Conservation (phyloP, 805 yeast genomes). For the Candida koratica region DNA sequence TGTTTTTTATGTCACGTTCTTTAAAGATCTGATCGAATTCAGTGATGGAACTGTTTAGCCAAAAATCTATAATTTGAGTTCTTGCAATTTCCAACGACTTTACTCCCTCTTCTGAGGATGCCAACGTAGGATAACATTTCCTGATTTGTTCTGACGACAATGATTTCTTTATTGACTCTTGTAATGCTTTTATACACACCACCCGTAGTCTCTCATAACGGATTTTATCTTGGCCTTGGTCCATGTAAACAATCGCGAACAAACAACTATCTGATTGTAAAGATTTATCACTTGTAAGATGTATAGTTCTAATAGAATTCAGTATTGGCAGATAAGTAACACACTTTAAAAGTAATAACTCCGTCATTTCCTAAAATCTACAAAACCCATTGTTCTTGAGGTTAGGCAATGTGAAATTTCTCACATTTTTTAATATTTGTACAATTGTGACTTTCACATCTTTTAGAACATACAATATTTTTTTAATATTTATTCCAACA, state of each 20-base stretch:
- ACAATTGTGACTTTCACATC: too few relatives aligned
- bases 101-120: constrained; percentile 44
- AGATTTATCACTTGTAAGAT: too few relatives aligned
- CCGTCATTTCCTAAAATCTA: too few relatives aligned
- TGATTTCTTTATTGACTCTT: constrained; percentile 47
- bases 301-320: too few relatives aligned
- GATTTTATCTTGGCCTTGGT: constrained; percentile 21
- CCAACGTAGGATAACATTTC: constrained; percentile 52
- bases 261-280: too few relatives aligned
- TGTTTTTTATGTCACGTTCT: constrained; percentile 43
- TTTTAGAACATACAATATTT: too few relatives aligned
- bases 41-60: constrained; percentile 45
- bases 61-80: constrained; percentile 48
- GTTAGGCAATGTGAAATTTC: too few relatives aligned
- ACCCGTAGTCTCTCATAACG: constrained; percentile 48
- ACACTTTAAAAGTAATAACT: too few relatives aligned
- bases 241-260: neutral
- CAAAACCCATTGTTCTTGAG: too few relatives aligned
- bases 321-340: too few relatives aligned
- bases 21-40: constrained; percentile 54
- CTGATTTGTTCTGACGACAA: constrained; percentile 48
- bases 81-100: constrained; percentile 45
- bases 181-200: constrained; percentile 51
- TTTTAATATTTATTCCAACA: too few relatives aligned
- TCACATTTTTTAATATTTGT: too few relatives aligned